Evolutionary conservation across 2,329 filamentous ascomycete species (phyloP), one percentile per base, ranked within the genome.

Genomic region (Aspergillus felis): DNA sequence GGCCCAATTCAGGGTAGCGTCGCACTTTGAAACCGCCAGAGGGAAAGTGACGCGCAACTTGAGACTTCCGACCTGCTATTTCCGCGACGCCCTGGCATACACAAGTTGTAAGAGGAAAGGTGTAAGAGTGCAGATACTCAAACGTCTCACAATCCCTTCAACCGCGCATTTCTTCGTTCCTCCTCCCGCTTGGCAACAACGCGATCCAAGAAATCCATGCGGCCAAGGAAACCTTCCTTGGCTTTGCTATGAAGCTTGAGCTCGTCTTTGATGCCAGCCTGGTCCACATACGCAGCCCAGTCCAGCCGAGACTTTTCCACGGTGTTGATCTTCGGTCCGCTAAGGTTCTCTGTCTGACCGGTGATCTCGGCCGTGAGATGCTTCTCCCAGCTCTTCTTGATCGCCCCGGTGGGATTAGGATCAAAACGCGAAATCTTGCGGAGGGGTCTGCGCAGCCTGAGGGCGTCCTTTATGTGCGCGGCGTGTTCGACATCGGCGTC

Each of bases 251-350:
- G 83, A 49, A 78, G 78, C 55, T 83, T 80, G 66, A 88, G 69
- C 69, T 88, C 85, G 57, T 86, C 84, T 56, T 81, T 80, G 57
- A 87, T 81, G 29, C 84, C 84, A 49, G 82, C 81, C 54, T 82
- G 74, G 66, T 86, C 83, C 44, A 88, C 85, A 65, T 85, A 86
- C 10, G 81, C 79, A 22, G 83, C 84, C 85, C 85, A 88, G 64
- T 88, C 85, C 65, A 87, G 74, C 54, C 84, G 80, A 29, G 82
- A 86, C 71, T 87, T 88, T 71, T 87, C 84, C 51, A 88, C 83
- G 0, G 85, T 86, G 62, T 86, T 87, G 73, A 88, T 81, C 66
- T 86, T 87, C 57, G 82, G 81, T 65, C 81, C 74, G 73, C 80
- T 64, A 67, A 76, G 60, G 29, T 68, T 66, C 57, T 69, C 64